A percentile compares a stretch with the other conserved stretches of the same genome.
Evolutionary conservation across 495 filamentous ascomycete genomes (phyloP).

Genomic region (Xylaria sp.): DNA sequence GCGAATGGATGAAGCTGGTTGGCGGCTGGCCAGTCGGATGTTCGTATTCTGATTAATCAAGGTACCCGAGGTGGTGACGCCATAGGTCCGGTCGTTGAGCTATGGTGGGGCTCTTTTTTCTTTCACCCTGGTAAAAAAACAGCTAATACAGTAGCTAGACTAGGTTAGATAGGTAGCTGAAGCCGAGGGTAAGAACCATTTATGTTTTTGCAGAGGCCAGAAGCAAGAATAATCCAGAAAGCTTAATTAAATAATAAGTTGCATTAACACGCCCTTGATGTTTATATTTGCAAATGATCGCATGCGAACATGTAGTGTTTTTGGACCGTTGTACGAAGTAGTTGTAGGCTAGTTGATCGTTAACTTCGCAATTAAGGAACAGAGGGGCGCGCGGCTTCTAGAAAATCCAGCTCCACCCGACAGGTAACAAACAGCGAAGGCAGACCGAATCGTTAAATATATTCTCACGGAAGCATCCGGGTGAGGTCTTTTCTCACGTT

Average conservation of each 20-base stretch:
- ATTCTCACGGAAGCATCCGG: not conserved
- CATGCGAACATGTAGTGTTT: too few species aligned
- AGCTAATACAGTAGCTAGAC: too few species aligned
- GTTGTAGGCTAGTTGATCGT: too few species aligned
- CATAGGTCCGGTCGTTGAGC: constrained; percentile 3
- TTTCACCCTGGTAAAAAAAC: too few species aligned
- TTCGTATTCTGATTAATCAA: not conserved
- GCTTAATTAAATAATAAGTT: not conserved
- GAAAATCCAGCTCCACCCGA: not conserved
- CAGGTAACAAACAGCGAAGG: not conserved
- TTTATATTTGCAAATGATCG: too few species aligned
- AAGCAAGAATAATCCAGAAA: not conserved
- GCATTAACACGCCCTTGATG: not conserved
- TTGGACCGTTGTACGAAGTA: too few species aligned
- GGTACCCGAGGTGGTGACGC: constrained; percentile 15
- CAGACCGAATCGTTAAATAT: not conserved
- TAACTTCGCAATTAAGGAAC: too few species aligned
- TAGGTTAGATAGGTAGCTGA: too few species aligned
- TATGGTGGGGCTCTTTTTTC: constrained; percentile 3
- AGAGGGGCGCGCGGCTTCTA: too few species aligned
- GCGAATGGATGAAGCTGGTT: not conserved
- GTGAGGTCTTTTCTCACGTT: not conserved
- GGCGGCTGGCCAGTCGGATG: constrained; percentile 32
- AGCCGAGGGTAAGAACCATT: too few species aligned
- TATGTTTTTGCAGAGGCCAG: not conserved